Conservation (phyloP, 495 filamentous ascomycete species). For the Penicillium desertorum region DNA sequence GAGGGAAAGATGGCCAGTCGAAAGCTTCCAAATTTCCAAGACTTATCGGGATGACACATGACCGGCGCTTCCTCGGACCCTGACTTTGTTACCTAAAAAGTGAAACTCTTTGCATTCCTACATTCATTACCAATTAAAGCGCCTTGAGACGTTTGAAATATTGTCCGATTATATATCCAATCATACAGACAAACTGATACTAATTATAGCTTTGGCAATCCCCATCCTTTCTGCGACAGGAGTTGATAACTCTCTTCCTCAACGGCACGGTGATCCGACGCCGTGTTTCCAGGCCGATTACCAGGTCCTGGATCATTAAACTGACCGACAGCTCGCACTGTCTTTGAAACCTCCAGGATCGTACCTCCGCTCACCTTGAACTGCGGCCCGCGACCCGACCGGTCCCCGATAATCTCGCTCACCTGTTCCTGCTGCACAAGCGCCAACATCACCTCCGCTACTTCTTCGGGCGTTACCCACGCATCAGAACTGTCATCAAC, state of each 20-base stretch:
- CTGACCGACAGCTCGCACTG: constrained; percentile 50
- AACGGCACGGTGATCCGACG: constrained; percentile 37
- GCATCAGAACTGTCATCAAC: constrained; percentile 49
- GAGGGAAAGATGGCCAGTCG: background rate
- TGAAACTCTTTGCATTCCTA: background rate
- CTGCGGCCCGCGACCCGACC: constrained; percentile 30
- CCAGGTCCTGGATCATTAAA: constrained; percentile 61
- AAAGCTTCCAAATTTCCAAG: background rate
- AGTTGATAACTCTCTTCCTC: constrained; percentile 49
- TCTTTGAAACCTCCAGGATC: constrained; percentile 61
- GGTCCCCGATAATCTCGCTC: constrained; percentile 45
- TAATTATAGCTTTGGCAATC: constrained; percentile 27
- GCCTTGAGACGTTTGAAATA: background rate
- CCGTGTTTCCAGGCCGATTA: constrained; percentile 46
- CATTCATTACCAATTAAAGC: background rate
- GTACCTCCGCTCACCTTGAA: constrained; percentile 47
- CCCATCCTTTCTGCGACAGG: constrained; percentile 47
- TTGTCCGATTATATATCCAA: background rate
- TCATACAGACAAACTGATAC: constrained; percentile 3
- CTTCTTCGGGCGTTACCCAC: constrained; percentile 65
- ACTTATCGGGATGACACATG: constrained; percentile 13
- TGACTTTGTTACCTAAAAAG: background rate
- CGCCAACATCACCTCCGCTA: constrained; percentile 63
- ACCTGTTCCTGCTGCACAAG: constrained; percentile 54
- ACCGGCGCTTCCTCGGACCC: background rate